These are phyloP conservation scores for Rhododendron vialii DNA, from an alignment of 148 eudicot species.

Conservation along the genomic window DNA sequence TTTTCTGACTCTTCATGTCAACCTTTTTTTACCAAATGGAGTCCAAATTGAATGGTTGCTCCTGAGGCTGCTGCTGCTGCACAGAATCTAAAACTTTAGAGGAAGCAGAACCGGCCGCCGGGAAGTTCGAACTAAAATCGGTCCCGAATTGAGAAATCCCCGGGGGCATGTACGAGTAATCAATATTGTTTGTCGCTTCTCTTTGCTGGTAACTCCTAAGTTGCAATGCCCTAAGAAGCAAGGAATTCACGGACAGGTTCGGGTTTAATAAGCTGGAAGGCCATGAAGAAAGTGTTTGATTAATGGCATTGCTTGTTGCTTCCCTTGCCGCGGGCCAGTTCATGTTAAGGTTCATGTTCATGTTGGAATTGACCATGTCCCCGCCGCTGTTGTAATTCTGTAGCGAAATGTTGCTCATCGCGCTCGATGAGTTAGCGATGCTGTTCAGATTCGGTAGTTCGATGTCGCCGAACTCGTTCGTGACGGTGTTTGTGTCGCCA, in stretches of 20 bases:
- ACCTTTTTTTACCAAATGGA: slow-evolving; percentile 56
- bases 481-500: slow-evolving; percentile 38
- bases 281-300: slow-evolving; percentile 41
- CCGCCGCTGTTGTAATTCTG: slow-evolving; percentile 20
- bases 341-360: slow-evolving; percentile 13
- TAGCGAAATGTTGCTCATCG: slow-evolving; percentile 23
- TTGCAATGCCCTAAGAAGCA: slow-evolving; percentile 66
- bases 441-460: slow-evolving; percentile 43
- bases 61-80: slow-evolving; percentile 39
- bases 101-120: slow-evolving; percentile 24
- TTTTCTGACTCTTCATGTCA: background rate
- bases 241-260: slow-evolving; percentile 55
- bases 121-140: slow-evolving; percentile 24
- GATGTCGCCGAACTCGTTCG: slow-evolving; percentile 60
- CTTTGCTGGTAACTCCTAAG: slow-evolving; percentile 40
- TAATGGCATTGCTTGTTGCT: background rate
- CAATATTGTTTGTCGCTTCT: slow-evolving; percentile 22
- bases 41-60: slow-evolving; percentile 73
- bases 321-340: slow-evolving; percentile 37
- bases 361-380: background rate
- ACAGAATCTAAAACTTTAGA: slow-evolving; percentile 30
- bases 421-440: slow-evolving; percentile 29
- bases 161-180: slow-evolving; percentile 40
- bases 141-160: slow-evolving; percentile 26
- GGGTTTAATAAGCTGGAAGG: slow-evolving; percentile 47